Evolutionary conservation across 225 moss, liverwort and hornwort species (phyloP).

Genomic region (Sphagnum tenellum): DNA sequence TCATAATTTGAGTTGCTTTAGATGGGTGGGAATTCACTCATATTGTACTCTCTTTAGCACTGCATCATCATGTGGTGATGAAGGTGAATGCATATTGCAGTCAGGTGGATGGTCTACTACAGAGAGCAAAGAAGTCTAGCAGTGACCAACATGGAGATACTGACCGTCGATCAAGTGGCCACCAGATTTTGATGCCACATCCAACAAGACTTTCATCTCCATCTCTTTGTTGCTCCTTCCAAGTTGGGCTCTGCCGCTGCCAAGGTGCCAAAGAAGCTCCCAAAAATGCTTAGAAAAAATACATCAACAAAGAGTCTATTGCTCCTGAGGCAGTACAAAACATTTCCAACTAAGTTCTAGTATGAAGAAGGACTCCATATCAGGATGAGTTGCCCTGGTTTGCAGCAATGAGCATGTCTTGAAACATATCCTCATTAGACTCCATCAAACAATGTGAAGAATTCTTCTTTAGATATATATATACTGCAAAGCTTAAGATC

Average conservation of each 20-base stretch:
- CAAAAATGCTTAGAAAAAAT: not conserved
- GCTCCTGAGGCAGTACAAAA: not conserved
- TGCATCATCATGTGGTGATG: not conserved
- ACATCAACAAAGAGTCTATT: not conserved
- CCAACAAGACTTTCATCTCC: conserved; percentile 76
- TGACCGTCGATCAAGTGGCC: conserved; percentile 94
- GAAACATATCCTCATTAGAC: not conserved
- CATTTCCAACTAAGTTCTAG: too few relatives aligned
- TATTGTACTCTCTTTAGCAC: too few relatives aligned
- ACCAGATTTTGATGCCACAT: conserved; percentile 80
- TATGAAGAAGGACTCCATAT: too few relatives aligned
- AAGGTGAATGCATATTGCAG: not conserved
- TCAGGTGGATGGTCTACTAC: too few relatives aligned
- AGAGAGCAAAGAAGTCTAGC: too few relatives aligned
- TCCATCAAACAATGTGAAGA: not conserved
- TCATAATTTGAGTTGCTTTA: too few relatives aligned
- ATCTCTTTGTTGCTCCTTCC: conserved; percentile 32
- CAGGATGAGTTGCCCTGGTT: too few relatives aligned
- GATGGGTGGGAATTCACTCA: too few relatives aligned
- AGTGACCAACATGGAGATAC: not conserved
- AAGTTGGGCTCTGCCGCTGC: conserved; percentile 17
- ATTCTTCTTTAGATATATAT: not conserved
- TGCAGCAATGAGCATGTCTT: too few relatives aligned
- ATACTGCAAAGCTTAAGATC: not conserved
- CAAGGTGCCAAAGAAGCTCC: not conserved